Evolutionary conservation across 148 eudicot genomes (phyloP), one percentile per base, ranked within the genome.

Genomic region (Rhododendron kiyosumense): DNA sequence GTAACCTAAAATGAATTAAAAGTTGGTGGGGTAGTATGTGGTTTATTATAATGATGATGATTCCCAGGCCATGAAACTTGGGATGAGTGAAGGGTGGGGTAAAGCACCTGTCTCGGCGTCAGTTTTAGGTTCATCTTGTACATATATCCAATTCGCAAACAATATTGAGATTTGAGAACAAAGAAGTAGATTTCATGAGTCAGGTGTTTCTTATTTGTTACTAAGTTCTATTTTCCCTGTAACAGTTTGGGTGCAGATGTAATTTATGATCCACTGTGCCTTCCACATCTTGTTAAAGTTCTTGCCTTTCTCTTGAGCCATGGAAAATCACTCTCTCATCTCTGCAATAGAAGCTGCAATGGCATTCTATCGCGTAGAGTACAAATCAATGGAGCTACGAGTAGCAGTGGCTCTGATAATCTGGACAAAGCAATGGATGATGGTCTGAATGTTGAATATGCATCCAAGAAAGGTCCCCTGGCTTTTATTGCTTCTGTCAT

Each of bases 231-330:
- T 74, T 46, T 26, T 77, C 26, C 20, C 81, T 81, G 32, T 82
- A 49, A 86, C 94, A 96, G 99, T 61, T 92, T 96, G 87, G 99
- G 98, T 41, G 97, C 99, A 36, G 99, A 96, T 86, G 93, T 96
- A 69, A 94, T 95, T 38, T 96, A 96, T 84, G 90, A 96, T 81
- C 99, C 98, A 13, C 85, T 90, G 49, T 95, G 94, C 92, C 91
- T 96, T 85, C 96, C 98, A 0, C 93, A 96, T 89, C 98, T 95
- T 65, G 88, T 95, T 83, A 92, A 93, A 76, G 91, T 96, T 43
- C 92, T 96, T 71, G 61, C 91, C 26, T 22, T 85, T 77, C 91
- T 94, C 81, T 86, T 96, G 84, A 87, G 88, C 67, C 88, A 59
- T 34, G 86, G 86, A 77, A 86, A 76, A 38, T 38, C 88, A 18